These are phyloP conservation scores for Tolypocladium amazonense DNA, from an alignment of 2,329 filamentous ascomycete species.

Conservation along the genomic window DNA sequence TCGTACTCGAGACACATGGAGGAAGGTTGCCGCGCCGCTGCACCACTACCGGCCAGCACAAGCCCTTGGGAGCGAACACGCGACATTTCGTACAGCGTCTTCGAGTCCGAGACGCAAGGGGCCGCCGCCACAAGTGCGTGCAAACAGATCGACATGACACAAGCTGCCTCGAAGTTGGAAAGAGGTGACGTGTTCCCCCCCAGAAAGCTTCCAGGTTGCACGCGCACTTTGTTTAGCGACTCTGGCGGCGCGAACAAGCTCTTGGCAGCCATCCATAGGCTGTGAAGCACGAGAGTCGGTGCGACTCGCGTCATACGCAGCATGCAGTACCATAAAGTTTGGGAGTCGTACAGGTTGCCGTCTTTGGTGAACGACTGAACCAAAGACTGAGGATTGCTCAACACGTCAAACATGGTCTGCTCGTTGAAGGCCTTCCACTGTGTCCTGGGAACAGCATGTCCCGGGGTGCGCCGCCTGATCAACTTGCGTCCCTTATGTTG, in stretches of 20 bases:
- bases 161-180: constrained; percentile 38
- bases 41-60: constrained; percentile 34
- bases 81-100: constrained; percentile 47
- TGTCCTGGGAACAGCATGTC: constrained; percentile 9
- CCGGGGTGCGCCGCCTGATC: constrained; percentile 3
- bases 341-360: constrained; percentile 45
- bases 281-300: constrained; percentile 50
- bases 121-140: constrained; percentile 51
- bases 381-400: constrained; percentile 45
- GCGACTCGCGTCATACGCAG: constrained; percentile 45
- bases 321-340: constrained; percentile 53
- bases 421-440: constrained; percentile 53
- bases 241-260: constrained; percentile 47
- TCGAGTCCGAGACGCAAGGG: constrained; percentile 36
- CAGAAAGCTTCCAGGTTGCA: constrained; percentile 9
- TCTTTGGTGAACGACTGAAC: constrained; percentile 46
- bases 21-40: constrained; percentile 33
- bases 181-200: constrained; percentile 3
- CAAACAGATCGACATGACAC: constrained; percentile 48
- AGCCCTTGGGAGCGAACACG: constrained; percentile 45
- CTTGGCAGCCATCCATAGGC: constrained; percentile 51
- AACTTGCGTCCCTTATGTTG: constrained; percentile 4
- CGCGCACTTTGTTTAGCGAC: constrained; percentile 27
- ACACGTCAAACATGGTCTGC: constrained; percentile 53
- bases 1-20: constrained; percentile 49